Evolutionary conservation across 78 protist genomes (phyloP), one percentile per base, ranked within the genome.

Genomic region (slime mould (Dictyostelium discoideum)): DNA sequence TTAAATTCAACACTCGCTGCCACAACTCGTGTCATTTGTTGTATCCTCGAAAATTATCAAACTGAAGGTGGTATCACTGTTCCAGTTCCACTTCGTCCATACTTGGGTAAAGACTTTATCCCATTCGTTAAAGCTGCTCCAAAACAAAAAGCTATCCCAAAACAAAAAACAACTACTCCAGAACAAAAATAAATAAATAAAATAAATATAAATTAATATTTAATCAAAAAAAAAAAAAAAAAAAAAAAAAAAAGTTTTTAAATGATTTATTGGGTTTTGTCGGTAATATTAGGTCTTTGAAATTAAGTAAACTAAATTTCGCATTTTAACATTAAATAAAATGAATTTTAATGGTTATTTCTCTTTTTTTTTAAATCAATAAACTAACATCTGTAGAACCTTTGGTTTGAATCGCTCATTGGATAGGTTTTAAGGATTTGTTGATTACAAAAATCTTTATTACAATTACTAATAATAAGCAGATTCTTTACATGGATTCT

Each of bases 1-100:
- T 98, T 99, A 90, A 99, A 99, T 98, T 67, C 99, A 24, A 99
- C 99, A 14, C 85, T 99, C 78, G 85, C 93, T 63, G 99, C 99
- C 72, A 98, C 99, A 20, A 97, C 98, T 84, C 96, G 99, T 22
- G 98, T 98, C 48, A 85, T 99, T 54, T 99, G 99, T 97, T 97
- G 99, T 97, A 93, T 99, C 73, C 94, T 98, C 39, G 99, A 99
- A 97, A 99, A 98, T 98, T 93, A 98, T 98, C 99, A 99, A 97
- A 98, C 99, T 24, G 97, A 90, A 77, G 97, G 97, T 26, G 99
- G 99, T 42, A 76, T 98, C 85, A 37, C 24, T 80, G 90, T 99
- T 37, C 99, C 99, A 76, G 97, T 93, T 81, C 98, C 85, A 24
- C 97, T 98, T 18, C 87, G 60, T 69, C 98, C 98, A 40, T 98